A percentile compares a stretch with the other conserved stretches of the same genome.
Evolutionary conservation across 495 filamentous ascomycete genomes (phyloP).

Genomic region (Amniculicola lignicola): DNA sequence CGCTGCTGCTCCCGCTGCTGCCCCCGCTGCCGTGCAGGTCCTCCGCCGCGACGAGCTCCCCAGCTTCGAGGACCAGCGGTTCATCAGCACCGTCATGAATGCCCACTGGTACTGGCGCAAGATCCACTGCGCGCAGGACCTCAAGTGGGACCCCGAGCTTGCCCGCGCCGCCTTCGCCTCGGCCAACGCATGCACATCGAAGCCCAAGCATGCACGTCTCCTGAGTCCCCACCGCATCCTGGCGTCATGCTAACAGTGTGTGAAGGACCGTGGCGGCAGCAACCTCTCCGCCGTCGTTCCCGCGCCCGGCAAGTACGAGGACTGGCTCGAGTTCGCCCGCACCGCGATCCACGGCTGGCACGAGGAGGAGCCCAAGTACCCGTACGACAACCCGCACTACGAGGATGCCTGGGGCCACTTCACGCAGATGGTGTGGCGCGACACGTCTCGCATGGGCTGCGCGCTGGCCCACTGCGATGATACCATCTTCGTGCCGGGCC

Average conservation of each 20-base stretch:
- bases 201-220: conserved; percentile 14
- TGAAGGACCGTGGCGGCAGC: conserved; percentile 24
- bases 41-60: conserved; percentile 2
- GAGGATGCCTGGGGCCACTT: conserved; percentile 70
- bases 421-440: conserved; percentile 79
- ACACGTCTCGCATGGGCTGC: conserved; percentile 67
- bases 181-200: conserved; percentile 17
- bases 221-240: not conserved
- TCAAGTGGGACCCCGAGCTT: conserved; percentile 20
- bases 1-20: conserved; percentile 9
- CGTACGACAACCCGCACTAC: conserved; percentile 58
- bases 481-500: conserved; percentile 1
- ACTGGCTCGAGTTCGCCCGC: conserved; percentile 16
- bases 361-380: conserved; percentile 32
- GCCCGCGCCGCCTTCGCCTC: conserved; percentile 10
- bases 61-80: conserved; percentile 13
- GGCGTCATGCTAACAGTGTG: not conserved
- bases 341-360: conserved; percentile 17
- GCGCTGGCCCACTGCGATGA: conserved; percentile 39
- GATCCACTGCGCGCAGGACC: conserved; percentile 27
- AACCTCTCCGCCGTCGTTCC: conserved; percentile 20
- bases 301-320: conserved; percentile 7
- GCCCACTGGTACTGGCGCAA: conserved; percentile 26
- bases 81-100: conserved; percentile 22
- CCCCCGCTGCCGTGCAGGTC: not conserved